These are phyloP conservation scores for Selaginella tamariscina DNA, from an alignment of 75 land plant genomes.

Conservation along the genomic window DNA sequence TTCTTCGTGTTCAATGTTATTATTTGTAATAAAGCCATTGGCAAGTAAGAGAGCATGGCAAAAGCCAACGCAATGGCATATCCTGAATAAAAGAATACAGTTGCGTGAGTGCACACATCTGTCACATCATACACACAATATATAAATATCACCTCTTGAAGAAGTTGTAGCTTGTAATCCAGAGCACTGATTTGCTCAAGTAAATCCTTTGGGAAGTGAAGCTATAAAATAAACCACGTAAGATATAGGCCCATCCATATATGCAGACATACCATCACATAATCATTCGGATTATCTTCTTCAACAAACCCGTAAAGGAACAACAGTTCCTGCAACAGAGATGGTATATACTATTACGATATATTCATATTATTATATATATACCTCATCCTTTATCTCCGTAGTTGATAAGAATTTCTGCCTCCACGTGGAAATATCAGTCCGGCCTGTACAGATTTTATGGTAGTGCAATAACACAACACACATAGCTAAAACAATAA, in stretches of 20 bases:
- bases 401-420: conserved; percentile 74
- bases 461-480: not conserved
- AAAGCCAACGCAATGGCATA: conserved; percentile 65
- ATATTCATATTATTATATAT: not conserved
- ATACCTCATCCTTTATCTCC: conserved; percentile 97
- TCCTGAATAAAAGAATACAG: conserved; percentile 32
- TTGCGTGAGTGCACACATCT: too few relatives aligned
- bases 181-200: not conserved
- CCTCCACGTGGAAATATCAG: conserved; percentile 16
- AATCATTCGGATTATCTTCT: conserved; percentile 84
- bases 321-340: conserved; percentile 57
- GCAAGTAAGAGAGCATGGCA: conserved; percentile 41
- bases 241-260: not conserved
- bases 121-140: too few relatives aligned
- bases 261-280: conserved; percentile 59
- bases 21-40: conserved; percentile 34
- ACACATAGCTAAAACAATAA: not conserved
- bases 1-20: conserved; percentile 3
- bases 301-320: conserved; percentile 87
- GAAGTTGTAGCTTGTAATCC: not conserved
- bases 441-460: not conserved
- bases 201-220: not conserved
- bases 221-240: not conserved
- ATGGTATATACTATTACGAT: not conserved
- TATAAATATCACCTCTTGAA: not conserved